These are phyloP conservation scores for Botryotinia narcissicola DNA, from an alignment of 2,329 filamentous ascomycete genomes.

Conservation along the genomic window DNA sequence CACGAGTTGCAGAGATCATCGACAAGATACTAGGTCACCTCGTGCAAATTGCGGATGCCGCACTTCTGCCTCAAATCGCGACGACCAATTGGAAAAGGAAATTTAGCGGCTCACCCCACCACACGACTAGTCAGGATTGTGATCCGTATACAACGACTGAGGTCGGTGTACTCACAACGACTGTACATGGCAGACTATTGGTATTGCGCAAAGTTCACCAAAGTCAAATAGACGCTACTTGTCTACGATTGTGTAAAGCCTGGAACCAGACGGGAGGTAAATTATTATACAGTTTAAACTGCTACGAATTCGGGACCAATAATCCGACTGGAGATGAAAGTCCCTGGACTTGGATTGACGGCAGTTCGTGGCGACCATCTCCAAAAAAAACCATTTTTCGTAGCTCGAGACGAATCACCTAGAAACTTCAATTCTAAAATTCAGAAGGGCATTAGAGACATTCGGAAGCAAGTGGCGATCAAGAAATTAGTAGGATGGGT, in stretches of 20 bases:
- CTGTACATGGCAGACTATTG: background rate
- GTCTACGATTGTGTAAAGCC: background rate
- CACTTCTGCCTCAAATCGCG: background rate
- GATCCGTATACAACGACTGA: background rate
- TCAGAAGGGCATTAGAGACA: background rate
- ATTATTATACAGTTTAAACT: background rate
- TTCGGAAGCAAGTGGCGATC: background rate
- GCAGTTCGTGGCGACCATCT: background rate
- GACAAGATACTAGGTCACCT: background rate
- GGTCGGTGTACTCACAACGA: background rate
- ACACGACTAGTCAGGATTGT: background rate
- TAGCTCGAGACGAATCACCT: background rate
- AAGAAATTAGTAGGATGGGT: conserved; percentile 20
- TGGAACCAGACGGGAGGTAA: background rate
- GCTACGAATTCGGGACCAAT: background rate
- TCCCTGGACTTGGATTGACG: background rate
- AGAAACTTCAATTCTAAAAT: background rate
- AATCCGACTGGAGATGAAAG: background rate
- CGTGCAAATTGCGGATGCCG: background rate
- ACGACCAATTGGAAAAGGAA: background rate
- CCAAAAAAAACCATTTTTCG: background rate
- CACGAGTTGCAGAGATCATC: background rate
- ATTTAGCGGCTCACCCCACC: background rate
- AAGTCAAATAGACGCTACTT: background rate
- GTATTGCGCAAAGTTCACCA: background rate